Evolutionary conservation across 108 stramenopile genomes (phyloP).

Genomic region (Cyclotella kingstonii): DNA sequence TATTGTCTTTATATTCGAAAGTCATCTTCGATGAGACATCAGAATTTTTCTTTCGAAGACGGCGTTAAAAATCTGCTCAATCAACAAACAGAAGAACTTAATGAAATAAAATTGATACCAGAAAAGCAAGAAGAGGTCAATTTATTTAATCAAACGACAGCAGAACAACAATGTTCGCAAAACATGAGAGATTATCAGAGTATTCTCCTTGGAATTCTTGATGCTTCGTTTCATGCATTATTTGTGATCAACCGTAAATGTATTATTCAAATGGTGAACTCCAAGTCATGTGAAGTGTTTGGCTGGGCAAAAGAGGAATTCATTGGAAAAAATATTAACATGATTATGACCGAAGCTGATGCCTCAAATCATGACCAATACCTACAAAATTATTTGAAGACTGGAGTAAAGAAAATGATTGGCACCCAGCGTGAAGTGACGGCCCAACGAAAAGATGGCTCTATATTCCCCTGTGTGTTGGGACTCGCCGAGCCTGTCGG

Average conservation of each 20-base stretch:
- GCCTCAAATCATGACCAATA: constrained; percentile 28
- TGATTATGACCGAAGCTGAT: constrained; percentile 18
- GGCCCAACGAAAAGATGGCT: constrained; percentile 34
- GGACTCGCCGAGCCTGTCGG: constrained; percentile 24
- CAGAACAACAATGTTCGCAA: constrained; percentile 1
- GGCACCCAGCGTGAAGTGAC: constrained; percentile 32
- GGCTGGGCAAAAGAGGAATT: constrained; percentile 37
- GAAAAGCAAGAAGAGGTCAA: background rate
- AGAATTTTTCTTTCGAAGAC: background rate
- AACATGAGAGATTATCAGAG: background rate
- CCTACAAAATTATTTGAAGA: constrained; percentile 17
- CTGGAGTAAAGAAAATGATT: constrained; percentile 41
- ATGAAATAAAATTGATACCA: too few species aligned
- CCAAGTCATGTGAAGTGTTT: constrained; percentile 15
- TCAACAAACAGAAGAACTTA: too few species aligned
- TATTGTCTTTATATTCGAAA: constrained; percentile 32
- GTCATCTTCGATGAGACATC: background rate
- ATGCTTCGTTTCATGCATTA: constrained; percentile 45
- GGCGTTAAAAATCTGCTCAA: too few species aligned
- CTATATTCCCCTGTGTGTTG: constrained; percentile 38
- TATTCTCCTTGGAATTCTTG: constrained; percentile 9
- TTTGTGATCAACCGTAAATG: constrained; percentile 40
- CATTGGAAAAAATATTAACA: constrained; percentile 31
- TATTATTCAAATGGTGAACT: constrained; percentile 38
- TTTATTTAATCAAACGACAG: background rate